Evolutionary conservation across 805 yeast species (phyloP).

Genomic region (Phaffomyces thermotolerans): DNA sequence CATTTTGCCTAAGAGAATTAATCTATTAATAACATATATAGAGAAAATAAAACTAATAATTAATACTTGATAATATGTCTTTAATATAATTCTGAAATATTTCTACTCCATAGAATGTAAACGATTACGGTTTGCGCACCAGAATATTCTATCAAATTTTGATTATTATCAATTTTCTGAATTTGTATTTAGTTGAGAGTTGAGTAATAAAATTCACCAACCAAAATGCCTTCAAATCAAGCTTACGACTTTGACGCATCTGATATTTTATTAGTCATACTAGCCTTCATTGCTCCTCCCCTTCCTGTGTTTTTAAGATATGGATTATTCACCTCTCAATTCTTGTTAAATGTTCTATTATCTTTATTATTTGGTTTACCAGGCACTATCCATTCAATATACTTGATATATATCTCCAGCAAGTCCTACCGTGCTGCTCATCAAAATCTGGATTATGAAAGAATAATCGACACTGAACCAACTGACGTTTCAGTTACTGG

Average conservation of each 20-base stretch:
- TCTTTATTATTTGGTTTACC: slow-evolving; percentile 73
- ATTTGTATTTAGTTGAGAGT: too few relatives aligned
- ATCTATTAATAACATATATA: too few relatives aligned
- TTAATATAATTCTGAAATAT: too few relatives aligned
- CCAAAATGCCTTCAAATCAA: neutral
- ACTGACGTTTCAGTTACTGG: neutral
- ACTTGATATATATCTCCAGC: slow-evolving; percentile 13
- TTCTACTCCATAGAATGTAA: too few relatives aligned
- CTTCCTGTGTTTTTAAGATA: slow-evolving; percentile 61
- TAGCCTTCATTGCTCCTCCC: slow-evolving; percentile 67
- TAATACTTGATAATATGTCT: too few relatives aligned
- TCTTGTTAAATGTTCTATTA: slow-evolving; percentile 53
- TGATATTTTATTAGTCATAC: slow-evolving; percentile 51
- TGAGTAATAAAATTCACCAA: too few relatives aligned
- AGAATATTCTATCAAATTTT: too few relatives aligned
- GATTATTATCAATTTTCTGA: too few relatives aligned
- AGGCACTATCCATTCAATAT: slow-evolving; percentile 61
- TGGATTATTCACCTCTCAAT: slow-evolving; percentile 50
- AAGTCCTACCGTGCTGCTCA: neutral
- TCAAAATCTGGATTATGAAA: slow-evolving; percentile 15
- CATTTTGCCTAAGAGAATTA: too few relatives aligned
- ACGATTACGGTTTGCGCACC: too few relatives aligned
- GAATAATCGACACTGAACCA: slow-evolving; percentile 12
- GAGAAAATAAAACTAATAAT: too few relatives aligned
- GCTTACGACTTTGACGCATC: slow-evolving; percentile 16